These are phyloP conservation scores for Ascoidea rubescens DNA, from an alignment of 805 yeast species.

Conservation along the genomic window DNA sequence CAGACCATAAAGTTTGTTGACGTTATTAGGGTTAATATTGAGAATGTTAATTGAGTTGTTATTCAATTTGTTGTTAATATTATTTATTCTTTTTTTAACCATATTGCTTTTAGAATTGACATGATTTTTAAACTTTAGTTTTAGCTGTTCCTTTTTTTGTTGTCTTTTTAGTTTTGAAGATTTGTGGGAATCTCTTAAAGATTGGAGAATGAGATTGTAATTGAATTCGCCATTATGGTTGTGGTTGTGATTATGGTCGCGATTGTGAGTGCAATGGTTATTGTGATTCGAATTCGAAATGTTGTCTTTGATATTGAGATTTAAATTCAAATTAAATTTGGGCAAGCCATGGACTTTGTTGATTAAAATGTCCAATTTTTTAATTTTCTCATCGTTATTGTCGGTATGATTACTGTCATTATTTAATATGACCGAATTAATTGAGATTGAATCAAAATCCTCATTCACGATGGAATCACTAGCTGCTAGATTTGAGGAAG, in stretches of 20 bases:
- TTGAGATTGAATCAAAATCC: background rate
- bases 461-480: no score
- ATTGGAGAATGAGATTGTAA: no score
- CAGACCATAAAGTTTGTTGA: background rate
- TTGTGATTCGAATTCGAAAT: background rate
- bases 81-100: no score
- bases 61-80: no score
- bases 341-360: background rate
- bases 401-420: no score
- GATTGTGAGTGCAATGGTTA: background rate
- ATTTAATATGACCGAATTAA: background rate
- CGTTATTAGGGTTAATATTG: no score
- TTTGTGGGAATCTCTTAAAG: no score
- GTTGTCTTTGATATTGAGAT: background rate
- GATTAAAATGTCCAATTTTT: background rate
- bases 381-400: background rate
- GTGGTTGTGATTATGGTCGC: background rate
- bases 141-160: background rate
- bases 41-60: background rate
- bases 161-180: background rate
- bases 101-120: no score
- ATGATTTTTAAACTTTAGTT: background rate
- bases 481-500: no score
- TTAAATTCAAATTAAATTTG: no score
- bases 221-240: no score